Evolutionary conservation across 768 basidiomycete species (phyloP).

Genomic region (Melanogaster broomeanus): DNA sequence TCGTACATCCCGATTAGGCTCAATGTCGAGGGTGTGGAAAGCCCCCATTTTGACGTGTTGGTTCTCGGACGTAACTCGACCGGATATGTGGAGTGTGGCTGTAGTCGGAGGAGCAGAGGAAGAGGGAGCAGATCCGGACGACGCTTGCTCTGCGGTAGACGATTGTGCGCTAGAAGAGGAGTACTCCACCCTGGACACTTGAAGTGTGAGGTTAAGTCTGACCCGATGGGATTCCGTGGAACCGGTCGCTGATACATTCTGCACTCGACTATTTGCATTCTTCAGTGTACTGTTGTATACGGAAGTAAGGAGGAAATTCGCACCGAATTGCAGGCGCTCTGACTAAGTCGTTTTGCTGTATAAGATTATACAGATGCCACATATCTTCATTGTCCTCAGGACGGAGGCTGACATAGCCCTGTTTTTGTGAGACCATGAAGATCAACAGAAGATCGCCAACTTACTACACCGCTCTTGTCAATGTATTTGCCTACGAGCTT

Average conservation of each 20-base stretch:
- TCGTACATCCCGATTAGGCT: slow-evolving; percentile 86
- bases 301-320: slow-evolving; percentile 16
- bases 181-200: slow-evolving; percentile 80
- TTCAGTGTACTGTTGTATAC: slow-evolving; percentile 6
- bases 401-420: slow-evolving; percentile 93
- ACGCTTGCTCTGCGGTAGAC: slow-evolving; percentile 45
- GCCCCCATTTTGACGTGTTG: slow-evolving; percentile 89
- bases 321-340: slow-evolving; percentile 84
- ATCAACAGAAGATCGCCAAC: slow-evolving; percentile 25
- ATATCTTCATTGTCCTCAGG: slow-evolving; percentile 99
- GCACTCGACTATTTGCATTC: slow-evolving; percentile 63
- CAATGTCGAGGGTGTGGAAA: slow-evolving; percentile 92
- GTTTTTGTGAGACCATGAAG: slow-evolving; percentile 21
- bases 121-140: slow-evolving; percentile 23
- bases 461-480: slow-evolving; percentile 81
- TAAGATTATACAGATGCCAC: slow-evolving; percentile 99
- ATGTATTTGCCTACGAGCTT: slow-evolving; percentile 82
- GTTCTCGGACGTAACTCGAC: slow-evolving; percentile 85
- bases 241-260: slow-evolving; percentile 88
- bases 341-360: slow-evolving; percentile 84
- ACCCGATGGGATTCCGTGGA: slow-evolving; percentile 92
- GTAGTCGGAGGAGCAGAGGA: slow-evolving; percentile 39
- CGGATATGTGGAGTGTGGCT: slow-evolving; percentile 81
- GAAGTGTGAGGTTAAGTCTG: slow-evolving; percentile 79
- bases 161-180: slow-evolving; percentile 63